These are phyloP conservation scores for Fistulifera pelliculosa DNA, from an alignment of 108 stramenopile species.

Conservation along the genomic window DNA sequence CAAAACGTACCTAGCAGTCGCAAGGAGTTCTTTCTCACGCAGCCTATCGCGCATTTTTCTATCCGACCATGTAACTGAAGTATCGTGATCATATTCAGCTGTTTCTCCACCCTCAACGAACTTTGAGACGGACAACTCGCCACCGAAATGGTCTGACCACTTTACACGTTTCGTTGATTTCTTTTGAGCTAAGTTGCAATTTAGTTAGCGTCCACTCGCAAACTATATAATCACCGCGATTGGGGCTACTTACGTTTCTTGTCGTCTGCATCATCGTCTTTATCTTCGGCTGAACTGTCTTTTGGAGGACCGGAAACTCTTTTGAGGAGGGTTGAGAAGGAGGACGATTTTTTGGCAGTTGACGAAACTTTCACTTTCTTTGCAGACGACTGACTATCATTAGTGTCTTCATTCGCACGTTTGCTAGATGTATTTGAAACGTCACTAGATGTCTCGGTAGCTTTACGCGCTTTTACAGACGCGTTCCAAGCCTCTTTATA, in stretches of 20 bases:
- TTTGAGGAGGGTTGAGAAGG: conserved; percentile 53
- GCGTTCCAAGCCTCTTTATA: conserved; percentile 72
- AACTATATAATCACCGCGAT: too few species aligned
- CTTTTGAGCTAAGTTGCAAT: neutral
- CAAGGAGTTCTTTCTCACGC: conserved; percentile 67
- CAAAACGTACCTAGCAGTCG: conserved; percentile 58
- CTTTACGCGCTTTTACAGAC: conserved; percentile 63
- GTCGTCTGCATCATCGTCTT: conserved; percentile 14
- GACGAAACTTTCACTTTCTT: conserved; percentile 22
- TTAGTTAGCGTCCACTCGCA: too few species aligned
- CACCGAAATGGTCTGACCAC: conserved; percentile 74
- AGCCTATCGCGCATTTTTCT: conserved; percentile 52
- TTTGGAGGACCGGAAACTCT: conserved; percentile 29
- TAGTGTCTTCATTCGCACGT: too few species aligned
- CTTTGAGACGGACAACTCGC: conserved; percentile 30
- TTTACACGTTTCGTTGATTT: conserved; percentile 44
- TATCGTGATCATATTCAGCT: conserved; percentile 8
- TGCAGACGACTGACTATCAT: conserved; percentile 2
- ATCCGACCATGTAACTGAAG: conserved; percentile 51
- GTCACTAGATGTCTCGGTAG: neutral
- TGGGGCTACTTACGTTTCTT: conserved; percentile 8
- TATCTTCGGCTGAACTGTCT: conserved; percentile 7
- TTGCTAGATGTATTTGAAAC: too few species aligned
- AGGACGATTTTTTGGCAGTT: conserved; percentile 7
- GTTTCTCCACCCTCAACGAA: conserved; percentile 19